Base-by-base conservation (phyloP, 768 basidiomycete species). In the Pleurotus salmoneostramineus region DNA sequence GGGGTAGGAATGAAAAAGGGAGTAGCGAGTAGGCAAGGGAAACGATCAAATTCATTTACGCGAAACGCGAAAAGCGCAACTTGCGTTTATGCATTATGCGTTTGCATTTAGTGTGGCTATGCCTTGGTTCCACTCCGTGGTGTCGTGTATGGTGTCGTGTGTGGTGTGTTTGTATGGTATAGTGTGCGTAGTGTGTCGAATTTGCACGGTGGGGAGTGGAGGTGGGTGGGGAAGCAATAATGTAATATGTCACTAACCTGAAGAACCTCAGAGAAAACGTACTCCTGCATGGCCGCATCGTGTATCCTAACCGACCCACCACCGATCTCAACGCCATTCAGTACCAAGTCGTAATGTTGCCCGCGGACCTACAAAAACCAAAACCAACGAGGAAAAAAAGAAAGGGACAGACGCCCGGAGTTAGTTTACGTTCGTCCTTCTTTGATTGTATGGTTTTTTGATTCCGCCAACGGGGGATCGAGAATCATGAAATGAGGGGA, bases 281-380 rank as follows among this genome's bases (percentile, higher is more conserved):
- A 79, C 61, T 95, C 89, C 68, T 97, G 95, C 84, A 97, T 87
- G 46, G 66, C 70, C 5, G 90, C 84, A 71, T 96, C 93, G 67
- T 98, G 95, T 21, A 98, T 83, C 66, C 95, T 85, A 60, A 98
- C 95, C 42, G 91, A 93, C 31, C 95, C 95, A 31, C 95, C 95
- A 6, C 93, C 95, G 62, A 98, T 90, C 75, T 98, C 95, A 58
- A 88, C 83, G 5, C 95, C 95, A 70, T 98, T 94, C 61, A 98
- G 70, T 32, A 98, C 94, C 44, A 98, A 85, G 75, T 98, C 95
- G 67, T 97, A 98, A 71, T 98, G 95, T 68, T 98, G 95, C 14
- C 94, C 95, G 55, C 95, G 86, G 64, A 95, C 88, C 88, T 93
- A 57, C 62, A 50, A 57, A 56, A 55, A 40, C 43, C 56, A 35